These are phyloP conservation scores for Fusarium nelsonii DNA, from an alignment of 2,329 filamentous ascomycete species.

Conservation along the genomic window DNA sequence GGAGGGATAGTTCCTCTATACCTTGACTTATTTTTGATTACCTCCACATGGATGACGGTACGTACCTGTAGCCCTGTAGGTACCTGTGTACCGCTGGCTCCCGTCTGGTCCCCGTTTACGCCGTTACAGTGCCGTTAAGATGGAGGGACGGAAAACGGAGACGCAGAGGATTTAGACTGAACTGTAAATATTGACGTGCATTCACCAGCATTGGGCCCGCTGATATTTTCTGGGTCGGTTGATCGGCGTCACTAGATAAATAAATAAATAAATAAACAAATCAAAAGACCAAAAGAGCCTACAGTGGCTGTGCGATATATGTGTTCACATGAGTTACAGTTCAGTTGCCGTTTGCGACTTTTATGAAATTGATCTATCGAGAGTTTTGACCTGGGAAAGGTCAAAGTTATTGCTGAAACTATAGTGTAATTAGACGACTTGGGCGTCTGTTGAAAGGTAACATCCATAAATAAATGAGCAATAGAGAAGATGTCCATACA, in stretches of 20 bases:
- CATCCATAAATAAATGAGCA: conserved; percentile 6
- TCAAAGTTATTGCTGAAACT: too few species aligned
- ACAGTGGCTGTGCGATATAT: too few species aligned
- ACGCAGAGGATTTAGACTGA: background rate
- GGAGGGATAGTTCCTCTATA: conserved; percentile 11
- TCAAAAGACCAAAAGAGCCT: too few species aligned
- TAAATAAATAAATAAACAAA: background rate
- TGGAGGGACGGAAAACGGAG: conserved; percentile 20
- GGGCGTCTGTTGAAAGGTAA: too few species aligned
- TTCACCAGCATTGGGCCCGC: background rate
- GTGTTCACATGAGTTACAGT: too few species aligned
- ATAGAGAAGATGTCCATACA: background rate
- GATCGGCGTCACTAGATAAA: background rate
- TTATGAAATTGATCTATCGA: too few species aligned
- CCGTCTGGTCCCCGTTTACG: conserved; percentile 27
- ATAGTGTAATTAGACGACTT: too few species aligned
- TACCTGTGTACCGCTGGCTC: conserved; percentile 26
- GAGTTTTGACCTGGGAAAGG: too few species aligned
- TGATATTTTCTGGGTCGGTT: background rate
- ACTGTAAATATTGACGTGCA: conserved; percentile 12
- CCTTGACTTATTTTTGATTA: conserved; percentile 24
- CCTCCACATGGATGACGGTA: conserved; percentile 1
- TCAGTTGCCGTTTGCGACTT: too few species aligned
- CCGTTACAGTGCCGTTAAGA: conserved; percentile 31
- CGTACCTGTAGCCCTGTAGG: conserved; percentile 5